Evolutionary conservation across 164 flowering plant species (phyloP), one percentile per base, ranked within the genome.

Genomic region (Tetrastigma voinierianum): DNA sequence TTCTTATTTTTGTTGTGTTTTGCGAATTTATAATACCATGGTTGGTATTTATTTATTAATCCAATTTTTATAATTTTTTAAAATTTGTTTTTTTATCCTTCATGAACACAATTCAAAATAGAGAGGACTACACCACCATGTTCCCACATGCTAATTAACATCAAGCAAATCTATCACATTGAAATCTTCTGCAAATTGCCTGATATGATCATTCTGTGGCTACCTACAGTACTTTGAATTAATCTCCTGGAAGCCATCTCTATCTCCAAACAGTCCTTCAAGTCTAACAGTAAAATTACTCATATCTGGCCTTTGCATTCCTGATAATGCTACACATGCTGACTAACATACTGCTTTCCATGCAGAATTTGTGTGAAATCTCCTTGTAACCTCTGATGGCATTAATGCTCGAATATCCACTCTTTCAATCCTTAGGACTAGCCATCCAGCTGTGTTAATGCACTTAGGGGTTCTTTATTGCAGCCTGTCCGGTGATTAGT

Each of bases 221-320:
- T 46, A 14, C 49, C 15, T 11, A 54, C 48, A 2, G 11, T n/a
- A n/a, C n/a, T 46, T 14, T 14, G 0, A 14, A 11, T 46, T n/a
- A n/a, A n/a, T 46, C 15, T 46, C 15, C 15, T 2, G 49, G 15
- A 11, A 11, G 53, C 46, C 51, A 20, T 48, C 58, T 71, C 77
- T 11, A 56, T 18, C 21, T 64, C 75, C 70, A 76, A 55, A 52
- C 73, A 74, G 14, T 74, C 75, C 19, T 73, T 74, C 9, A 78
- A 23, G 19, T 69, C 80, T 1, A 24, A 0, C 32, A 78, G 21
- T 10, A 80, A 76, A n/a, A 1, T 44, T 13, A 17, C 51, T 73
- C 78, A 81, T 81, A 24, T 67, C 53, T 21, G 82, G 83, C 64
- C 87, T 77, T 60, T 66, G 53, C 10, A 49, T 56, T 9, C 78